Conservation (phyloP, 1,284 basidiomycete genomes). For the Cryptococcus hybrid region DNA sequence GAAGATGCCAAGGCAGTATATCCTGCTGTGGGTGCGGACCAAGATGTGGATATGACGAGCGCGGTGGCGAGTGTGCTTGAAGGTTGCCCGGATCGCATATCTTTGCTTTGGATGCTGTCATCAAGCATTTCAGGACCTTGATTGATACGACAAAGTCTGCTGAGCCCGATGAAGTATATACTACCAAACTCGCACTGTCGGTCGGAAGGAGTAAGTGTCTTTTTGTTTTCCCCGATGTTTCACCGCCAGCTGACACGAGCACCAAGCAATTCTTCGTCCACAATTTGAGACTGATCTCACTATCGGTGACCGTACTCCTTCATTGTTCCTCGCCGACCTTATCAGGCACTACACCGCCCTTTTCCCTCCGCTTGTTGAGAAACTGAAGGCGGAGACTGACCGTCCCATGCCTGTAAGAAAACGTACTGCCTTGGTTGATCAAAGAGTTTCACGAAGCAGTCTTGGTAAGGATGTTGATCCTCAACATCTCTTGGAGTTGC, state of each 20-base stretch:
- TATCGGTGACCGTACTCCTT: constrained; percentile 78
- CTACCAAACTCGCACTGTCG: constrained; percentile 81
- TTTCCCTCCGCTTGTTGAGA: constrained; percentile 73
- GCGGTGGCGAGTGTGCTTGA: constrained; percentile 66
- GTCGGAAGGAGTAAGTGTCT: constrained; percentile 72
- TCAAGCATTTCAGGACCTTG: constrained; percentile 76
- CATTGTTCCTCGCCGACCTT: constrained; percentile 80
- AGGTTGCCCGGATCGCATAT: constrained; percentile 77
- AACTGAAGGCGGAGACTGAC: constrained; percentile 81
- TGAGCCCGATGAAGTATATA: constrained; percentile 70
- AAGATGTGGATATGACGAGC: constrained; percentile 61
- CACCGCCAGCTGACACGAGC: not conserved
- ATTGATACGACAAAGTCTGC: constrained; percentile 65
- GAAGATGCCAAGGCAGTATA: constrained; percentile 82
- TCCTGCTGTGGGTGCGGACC: constrained; percentile 65
- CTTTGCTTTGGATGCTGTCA: constrained; percentile 73
- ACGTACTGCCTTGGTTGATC: constrained; percentile 82
- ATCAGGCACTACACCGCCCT: constrained; percentile 71
- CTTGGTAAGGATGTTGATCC: constrained; percentile 52
- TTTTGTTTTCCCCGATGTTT: not conserved
- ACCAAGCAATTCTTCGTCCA: constrained; percentile 73
- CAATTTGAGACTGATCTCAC: constrained; percentile 76
- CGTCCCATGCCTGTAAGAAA: constrained; percentile 77
- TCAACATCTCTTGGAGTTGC: constrained; percentile 51
- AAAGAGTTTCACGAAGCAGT: constrained; percentile 65